phyloP scores from a whole-genome alignment of 176 grass and related monocot genomes.

The Carex myosuroides region DNA sequence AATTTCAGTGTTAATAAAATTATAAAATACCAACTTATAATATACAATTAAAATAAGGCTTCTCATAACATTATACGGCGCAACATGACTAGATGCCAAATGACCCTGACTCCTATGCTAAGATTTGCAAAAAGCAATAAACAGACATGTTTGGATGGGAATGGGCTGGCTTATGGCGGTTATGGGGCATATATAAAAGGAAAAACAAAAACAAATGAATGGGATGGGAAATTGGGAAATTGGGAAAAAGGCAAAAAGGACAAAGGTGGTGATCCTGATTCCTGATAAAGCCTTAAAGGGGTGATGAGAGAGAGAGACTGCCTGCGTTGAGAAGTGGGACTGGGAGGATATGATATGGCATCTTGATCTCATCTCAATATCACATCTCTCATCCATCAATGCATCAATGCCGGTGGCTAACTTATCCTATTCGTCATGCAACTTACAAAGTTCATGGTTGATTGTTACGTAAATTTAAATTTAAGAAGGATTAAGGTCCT shows the following conservation, averaged over 20 bases:
- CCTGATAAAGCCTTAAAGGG: not conserved
- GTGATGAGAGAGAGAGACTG: not conserved
- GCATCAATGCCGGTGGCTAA: not conserved
- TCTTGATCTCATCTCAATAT: not conserved
- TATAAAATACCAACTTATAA: not conserved
- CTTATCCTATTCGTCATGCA: not conserved
- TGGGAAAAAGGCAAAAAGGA: not conserved
- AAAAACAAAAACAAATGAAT: not conserved
- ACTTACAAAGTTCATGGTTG: not conserved
- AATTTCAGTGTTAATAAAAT: not conserved
- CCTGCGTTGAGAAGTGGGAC: constrained; percentile 7
- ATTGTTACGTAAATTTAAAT: too few relatives aligned
- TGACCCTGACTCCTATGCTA: not conserved
- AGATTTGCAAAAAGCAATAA: not conserved
- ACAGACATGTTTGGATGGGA: not conserved
- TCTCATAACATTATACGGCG: not conserved
- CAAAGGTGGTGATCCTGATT: not conserved
- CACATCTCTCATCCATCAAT: too few relatives aligned
- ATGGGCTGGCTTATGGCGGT: too few relatives aligned
- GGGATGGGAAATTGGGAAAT: not conserved
- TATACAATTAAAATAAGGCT: not conserved
- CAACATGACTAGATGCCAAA: constrained; percentile 5
- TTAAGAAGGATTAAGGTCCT: too few relatives aligned
- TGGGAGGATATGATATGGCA: not conserved
- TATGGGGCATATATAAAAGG: too few relatives aligned